Base-by-base conservation (phyloP, 139 green algal genomes). In the Eudorina sp. region DNA sequence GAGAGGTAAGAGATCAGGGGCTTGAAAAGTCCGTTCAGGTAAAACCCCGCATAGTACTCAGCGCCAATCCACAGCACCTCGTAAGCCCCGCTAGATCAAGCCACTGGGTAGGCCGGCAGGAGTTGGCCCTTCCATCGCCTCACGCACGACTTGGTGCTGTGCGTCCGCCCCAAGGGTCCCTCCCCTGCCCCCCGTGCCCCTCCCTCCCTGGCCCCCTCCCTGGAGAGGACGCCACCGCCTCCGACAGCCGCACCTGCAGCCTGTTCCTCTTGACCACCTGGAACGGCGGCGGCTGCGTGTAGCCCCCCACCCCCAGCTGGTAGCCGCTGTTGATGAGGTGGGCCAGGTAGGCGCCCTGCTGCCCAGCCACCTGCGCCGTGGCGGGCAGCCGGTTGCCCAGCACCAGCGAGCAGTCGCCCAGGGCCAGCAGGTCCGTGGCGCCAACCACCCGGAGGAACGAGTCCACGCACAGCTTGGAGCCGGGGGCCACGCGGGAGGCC, bases 381-480 rank as follows among this genome's bases (percentile, higher is more conserved):
- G 94, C 69, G 0, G 94, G 94, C 80, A 96, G 89, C 16, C 75
- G 74, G 36, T 78, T 75, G 16, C 84, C 84, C 70, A 94, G 58
- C 58, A 96, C 45, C 38, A 70, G 82, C 73, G 25, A 82, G 92
- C 90, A 95, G 87, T 96, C 94, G 7, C 94, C 94, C 34, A 96
- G 83, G 1, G 92, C 91, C 34, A 96, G 73, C 29, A 95, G 82
- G 80, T 96, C 94, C 0, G 60, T 21, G 0, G 89, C 91, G 27
- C 95, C 95, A 55, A 96, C 89, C 38, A 97, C 93, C 0, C 94
- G 90, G 53, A 96, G 80, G 89, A 95, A 97, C 5, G 92, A 91
- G 87, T 97, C 94, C 21, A 96, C 94, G 0, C 88, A 91, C 69
- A 96, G 90, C 92, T 96, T 96, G 45, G 55, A 70, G 66, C 48